Evolutionary conservation across 495 filamentous ascomycete genomes (phyloP), one percentile per base, ranked within the genome.

Genomic region (Elaphomyces granulatus): DNA sequence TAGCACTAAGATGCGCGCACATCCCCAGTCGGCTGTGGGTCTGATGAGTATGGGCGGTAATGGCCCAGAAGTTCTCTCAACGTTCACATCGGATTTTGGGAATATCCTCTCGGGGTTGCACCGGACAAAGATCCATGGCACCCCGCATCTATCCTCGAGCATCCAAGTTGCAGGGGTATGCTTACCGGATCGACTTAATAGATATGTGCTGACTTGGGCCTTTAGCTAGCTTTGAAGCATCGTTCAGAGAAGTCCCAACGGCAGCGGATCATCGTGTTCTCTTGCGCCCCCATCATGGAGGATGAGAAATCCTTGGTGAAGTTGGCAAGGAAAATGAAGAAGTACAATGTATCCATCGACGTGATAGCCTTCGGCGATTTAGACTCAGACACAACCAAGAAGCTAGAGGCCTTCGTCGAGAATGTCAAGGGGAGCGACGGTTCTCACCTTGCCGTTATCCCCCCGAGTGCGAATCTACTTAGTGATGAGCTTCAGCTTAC

Each of bases 41-140:
- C 70, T 99, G 36, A 94, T 99, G 87, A 94, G 83, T 60, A 95
- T 96, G 87, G 90, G 84, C 42, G 90, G 90, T 50, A 88, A 87
- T 52, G 86, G 87, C 9, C 90, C 90, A 32, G 92, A 99, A 64
- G 87, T 96, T 41, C 72, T 96, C 30, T 88, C 90, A 18, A 99
- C 92, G 15, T 71, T 96, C 58, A 96, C 90, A 36, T 82, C 83
- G 34, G 88, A 96, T 55, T 82, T 88, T 50, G 92, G 90, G 52
- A 87, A 92, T 62, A 85, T 99, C 45, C 68, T 95, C 46, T 83
- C 90, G 35, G 90, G 90, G 38, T 66, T 99, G 47, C 87, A 96
- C 56, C 74, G 81, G 41, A 96, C 87, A 20, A 95, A 94, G 68
- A 93, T 96, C 55, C 75, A 80, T 47, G 90, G 90, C 38, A 75